Conservation (phyloP, 2,329 filamentous ascomycete genomes). For the Cladophialophora carrionii region DNA sequence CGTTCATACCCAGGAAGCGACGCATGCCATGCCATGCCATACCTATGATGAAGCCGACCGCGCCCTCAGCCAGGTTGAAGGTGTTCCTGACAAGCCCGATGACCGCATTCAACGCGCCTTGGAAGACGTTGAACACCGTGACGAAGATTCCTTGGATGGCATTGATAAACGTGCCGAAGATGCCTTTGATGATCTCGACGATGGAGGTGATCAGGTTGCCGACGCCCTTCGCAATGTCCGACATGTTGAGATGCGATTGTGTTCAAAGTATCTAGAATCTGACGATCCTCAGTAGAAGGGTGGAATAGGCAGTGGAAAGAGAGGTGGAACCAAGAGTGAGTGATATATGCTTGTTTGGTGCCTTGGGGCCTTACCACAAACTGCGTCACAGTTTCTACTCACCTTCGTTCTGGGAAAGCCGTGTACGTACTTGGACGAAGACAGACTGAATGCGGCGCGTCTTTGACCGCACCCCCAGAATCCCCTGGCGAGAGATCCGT, state of each 20-base stretch:
- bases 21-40: neutral
- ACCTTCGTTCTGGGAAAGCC: conserved; percentile 14
- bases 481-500: neutral
- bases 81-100: conserved; percentile 32
- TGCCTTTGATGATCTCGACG: conserved; percentile 33
- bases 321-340: neutral
- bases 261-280: neutral
- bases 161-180: conserved; percentile 29
- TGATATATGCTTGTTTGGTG: neutral
- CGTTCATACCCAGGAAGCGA: neutral
- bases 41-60: conserved; percentile 34
- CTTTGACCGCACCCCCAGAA: neutral
- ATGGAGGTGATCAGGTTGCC: conserved; percentile 30
- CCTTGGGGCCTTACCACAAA: neutral
- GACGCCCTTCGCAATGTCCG: conserved; percentile 30
- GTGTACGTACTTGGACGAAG: neutral
- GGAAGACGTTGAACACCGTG: conserved; percentile 30
- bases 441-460: neutral
- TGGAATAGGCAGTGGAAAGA: neutral
- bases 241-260: conserved; percentile 24
- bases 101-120: conserved; percentile 31
- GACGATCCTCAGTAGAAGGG: neutral
- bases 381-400: conserved; percentile 17
- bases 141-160: conserved; percentile 29
- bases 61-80: conserved; percentile 33